Base-by-base conservation (phyloP, 2,329 filamentous ascomycete species). In the Achaetomium macrosporum region DNA sequence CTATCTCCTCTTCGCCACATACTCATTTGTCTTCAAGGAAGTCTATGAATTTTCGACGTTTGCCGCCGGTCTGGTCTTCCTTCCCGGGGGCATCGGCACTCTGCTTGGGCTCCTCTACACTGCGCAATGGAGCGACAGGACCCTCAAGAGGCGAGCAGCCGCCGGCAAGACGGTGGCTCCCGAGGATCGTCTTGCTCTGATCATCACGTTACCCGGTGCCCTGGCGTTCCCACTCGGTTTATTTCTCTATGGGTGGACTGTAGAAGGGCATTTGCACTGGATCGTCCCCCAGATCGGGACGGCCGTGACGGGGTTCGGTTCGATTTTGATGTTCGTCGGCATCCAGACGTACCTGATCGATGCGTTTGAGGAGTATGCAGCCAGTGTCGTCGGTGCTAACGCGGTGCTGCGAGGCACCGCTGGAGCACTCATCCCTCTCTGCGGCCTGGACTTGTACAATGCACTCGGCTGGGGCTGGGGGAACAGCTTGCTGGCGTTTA, bases 361-460 rank as follows among this genome's bases (percentile, higher is more conserved):
- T 35, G 55, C 76, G 12, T 70, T 68, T 47, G 66, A 62, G 20
- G 60, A 67, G 36, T 70, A 71, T 53, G 69, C 70, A 0, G 70
- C 70, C 4, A 69, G 65, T 13, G 69, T 68, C 0, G 73, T 84
- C 2, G 82, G 83, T 0, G 82, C 81, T 0, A 81, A 73, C 51
- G 81, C 79, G 0, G 73, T 83, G 0, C 65, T 83, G 2, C 66
- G 81, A 39, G 68, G 63, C 5, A 57, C 79, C 0, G 68, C 77
- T 50, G 81, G 79, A 16, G 78, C 75, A 0, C 64, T 81, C 17
- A 66, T 84, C 1, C 80, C 81, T 0, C 66, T 84, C 10, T 72
- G 71, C 31, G 67, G 65, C 3, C 61, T 75, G n/a, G 13, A 66
- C 2, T 57, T 68, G 54, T 68, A 68, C 43, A 44, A 58, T 9